Base-by-base conservation (phyloP, 441 rosid species). In the Viola pubescens region DNA sequence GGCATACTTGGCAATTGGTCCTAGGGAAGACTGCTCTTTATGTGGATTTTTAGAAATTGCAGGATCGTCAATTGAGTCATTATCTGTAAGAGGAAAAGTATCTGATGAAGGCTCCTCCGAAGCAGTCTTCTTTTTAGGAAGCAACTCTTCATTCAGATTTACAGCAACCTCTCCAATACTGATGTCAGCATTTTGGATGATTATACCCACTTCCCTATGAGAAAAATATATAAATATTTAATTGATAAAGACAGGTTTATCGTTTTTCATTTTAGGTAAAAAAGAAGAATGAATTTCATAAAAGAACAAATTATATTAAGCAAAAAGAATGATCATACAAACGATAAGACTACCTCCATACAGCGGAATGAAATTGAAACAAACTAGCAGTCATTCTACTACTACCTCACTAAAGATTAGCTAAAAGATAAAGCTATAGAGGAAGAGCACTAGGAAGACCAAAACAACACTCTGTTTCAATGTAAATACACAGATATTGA, bases 151-250 rank as follows among this genome's bases (percentile, higher is more conserved):
- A 65, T 84, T 89, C 54, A 91, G 77, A 67, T 77, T 79, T 67
- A 87, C 73, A 66, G 66, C 55, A 46, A 88, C 85, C 71, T 87
- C 96, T 71, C 98, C 98, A 60, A 81, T 76, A 56, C 63, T 56
- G 54, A 94, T 54, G 54, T 88, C 95, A 70, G 91, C 71, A 61
- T 84, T 80, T 63, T 82, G 82, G 69, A 82, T 73, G 53, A 84
- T 68, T 67, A 94, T 75, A 73, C 97, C 99, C 50, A 76, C 82
- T 76, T 79, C 90, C 80, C 99, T 94, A 70, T 62, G 16, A 66
- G 56, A 46, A 19, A 44, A 51, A 71, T 51, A 56, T 13, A 63
- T 38, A 60, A 67, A 43, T 52, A 48, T 42, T 64, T 48, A 62
- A 65, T 12, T 37, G 48, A 65, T 49, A 57, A 66, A 58, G 46